Percentiles rank a stretch among this genome's conserved stretches.
phyloP scores from a whole-genome alignment of 805 yeast species.

The Debaryomyces prosopidis region DNA sequence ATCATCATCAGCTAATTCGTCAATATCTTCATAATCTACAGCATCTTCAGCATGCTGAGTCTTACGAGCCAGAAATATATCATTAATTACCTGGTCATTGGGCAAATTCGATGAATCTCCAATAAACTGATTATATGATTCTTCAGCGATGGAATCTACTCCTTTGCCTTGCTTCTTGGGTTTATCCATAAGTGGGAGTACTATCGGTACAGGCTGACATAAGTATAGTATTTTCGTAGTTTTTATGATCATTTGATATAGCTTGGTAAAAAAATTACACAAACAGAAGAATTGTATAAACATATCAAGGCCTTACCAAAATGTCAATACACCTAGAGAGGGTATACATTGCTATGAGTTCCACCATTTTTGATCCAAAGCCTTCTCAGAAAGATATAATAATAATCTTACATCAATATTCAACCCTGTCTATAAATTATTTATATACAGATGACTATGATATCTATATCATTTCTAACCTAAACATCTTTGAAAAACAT shows the following conservation, averaged over 20 bases:
- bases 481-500: constrained; percentile 11
- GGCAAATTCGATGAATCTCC: constrained; percentile 27
- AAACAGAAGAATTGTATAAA: neutral
- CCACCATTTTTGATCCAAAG: constrained; percentile 2
- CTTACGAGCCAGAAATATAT: constrained; percentile 33
- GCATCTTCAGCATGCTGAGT: constrained; percentile 88
- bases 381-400: neutral
- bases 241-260: no score
- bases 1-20: constrained; percentile 85
- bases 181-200: neutral
- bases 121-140: constrained; percentile 15
- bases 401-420: constrained; percentile 2
- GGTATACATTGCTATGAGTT: neutral
- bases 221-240: no score
- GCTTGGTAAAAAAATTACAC: neutral
- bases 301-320: neutral
- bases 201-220: neutral
- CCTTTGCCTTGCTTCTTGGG: neutral
- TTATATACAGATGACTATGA: constrained; percentile 7
- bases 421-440: constrained; percentile 13
- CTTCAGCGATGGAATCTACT: constrained; percentile 10
- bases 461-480: constrained; percentile 16
- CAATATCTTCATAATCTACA: constrained; percentile 90
- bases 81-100: constrained; percentile 38
- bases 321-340: no score